Evolutionary conservation across 2,329 filamentous ascomycete genomes (phyloP).

Genomic region (Phialemonium atrogriseum): DNA sequence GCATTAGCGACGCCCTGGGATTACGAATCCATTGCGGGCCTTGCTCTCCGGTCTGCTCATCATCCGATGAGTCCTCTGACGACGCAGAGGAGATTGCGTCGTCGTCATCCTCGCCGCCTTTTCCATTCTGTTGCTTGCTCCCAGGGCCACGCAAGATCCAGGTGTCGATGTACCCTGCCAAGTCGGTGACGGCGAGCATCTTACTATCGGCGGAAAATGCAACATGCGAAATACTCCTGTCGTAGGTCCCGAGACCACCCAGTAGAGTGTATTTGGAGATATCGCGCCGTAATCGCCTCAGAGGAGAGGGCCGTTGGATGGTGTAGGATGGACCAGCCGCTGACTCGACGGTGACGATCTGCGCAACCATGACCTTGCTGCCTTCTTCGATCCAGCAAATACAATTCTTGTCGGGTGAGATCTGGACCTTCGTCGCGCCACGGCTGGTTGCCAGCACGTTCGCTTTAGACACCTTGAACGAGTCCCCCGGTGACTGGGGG

Average conservation of each 20-base stretch:
- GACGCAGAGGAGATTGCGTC: conserved; percentile 20
- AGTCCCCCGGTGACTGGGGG: conserved; percentile 38
- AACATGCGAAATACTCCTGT: conserved; percentile 63
- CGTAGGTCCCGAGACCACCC: conserved; percentile 66
- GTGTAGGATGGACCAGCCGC: conserved; percentile 28
- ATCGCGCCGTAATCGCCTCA: conserved; percentile 44
- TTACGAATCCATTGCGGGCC: conserved; percentile 69
- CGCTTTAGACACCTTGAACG: conserved; percentile 63
- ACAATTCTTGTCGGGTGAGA: conserved; percentile 66
- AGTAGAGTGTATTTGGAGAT: conserved; percentile 47
- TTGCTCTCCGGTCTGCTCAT: conserved; percentile 17
- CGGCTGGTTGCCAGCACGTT: conserved; percentile 48
- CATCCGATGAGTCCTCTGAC: conserved; percentile 19
- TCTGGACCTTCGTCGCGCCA: conserved; percentile 61
- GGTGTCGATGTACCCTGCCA: conserved; percentile 79
- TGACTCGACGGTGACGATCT: conserved; percentile 27
- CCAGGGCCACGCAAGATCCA: conserved; percentile 63
- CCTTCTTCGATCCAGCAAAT: conserved; percentile 56
- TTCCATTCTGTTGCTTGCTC: conserved; percentile 24
- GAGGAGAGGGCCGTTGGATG: conserved; percentile 34
- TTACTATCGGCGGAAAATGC: conserved; percentile 75
- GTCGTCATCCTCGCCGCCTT: conserved; percentile 22
- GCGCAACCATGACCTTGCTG: conserved; percentile 46
- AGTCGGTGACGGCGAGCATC: conserved; percentile 69
- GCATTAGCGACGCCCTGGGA: conserved; percentile 59